A percentile compares a stretch with the other conserved stretches of the same genome.
Evolutionary conservation across 192 early-diverging fungal species (phyloP).

Genomic region (Backusella macrospora): DNA sequence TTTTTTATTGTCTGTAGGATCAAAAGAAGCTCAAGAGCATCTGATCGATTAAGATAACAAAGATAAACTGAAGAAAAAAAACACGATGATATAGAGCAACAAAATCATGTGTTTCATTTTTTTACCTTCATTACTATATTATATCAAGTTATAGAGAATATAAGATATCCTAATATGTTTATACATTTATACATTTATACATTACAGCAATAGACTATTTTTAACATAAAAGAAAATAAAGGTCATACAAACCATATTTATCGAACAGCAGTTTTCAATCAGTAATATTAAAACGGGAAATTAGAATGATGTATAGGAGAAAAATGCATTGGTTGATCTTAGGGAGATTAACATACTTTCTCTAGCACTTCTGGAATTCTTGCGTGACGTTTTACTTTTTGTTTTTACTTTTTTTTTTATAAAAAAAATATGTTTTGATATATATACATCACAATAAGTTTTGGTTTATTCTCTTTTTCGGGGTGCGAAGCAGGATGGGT

Average conservation of each 20-base stretch:
- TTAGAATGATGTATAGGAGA: neutral
- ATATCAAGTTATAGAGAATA: neutral
- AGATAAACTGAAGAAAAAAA: neutral
- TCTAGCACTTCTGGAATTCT: neutral
- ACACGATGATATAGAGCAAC: neutral
- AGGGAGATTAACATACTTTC: neutral
- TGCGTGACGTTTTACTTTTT: neutral
- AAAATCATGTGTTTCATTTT: neutral
- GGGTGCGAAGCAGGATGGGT: neutral
- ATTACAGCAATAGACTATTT: neutral
- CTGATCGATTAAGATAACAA: conserved; percentile 2
- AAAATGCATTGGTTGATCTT: conserved; percentile 9
- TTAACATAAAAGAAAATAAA: neutral
- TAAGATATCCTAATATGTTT: neutral
- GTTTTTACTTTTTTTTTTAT: neutral
- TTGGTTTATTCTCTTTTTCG: neutral
- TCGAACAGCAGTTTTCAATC: neutral
- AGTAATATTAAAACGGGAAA: neutral
- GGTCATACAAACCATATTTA: neutral
- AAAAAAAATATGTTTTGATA: neutral
- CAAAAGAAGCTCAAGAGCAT: conserved; percentile 26
- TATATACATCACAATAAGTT: neutral
- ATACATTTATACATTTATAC: neutral
- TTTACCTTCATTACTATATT: neutral
- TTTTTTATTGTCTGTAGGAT: conserved; percentile 17